Percentiles rank a stretch among this genome's conserved stretches.
Evolutionary conservation across 768 basidiomycete genomes (phyloP).

Genomic region (Austroboletus festivus): DNA sequence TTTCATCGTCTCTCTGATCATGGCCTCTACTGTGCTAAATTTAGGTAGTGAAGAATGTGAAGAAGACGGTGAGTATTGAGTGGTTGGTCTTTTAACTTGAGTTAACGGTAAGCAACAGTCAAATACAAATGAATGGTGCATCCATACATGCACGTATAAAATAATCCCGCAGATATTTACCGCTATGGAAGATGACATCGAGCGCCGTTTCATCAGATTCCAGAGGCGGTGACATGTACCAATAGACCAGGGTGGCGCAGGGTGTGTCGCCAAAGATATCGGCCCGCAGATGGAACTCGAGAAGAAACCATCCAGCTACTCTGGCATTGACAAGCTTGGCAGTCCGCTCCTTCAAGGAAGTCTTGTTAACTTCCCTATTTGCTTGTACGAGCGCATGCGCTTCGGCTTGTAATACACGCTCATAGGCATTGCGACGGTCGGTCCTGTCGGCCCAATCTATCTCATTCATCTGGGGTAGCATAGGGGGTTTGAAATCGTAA

Average conservation of each 20-base stretch:
- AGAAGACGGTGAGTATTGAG: not conserved
- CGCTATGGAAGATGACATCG: not conserved
- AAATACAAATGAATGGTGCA: not conserved
- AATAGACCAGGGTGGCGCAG: not conserved
- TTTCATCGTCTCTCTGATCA: not conserved
- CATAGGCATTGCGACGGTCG: too few species aligned
- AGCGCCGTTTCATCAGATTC: not conserved
- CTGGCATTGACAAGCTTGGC: not conserved
- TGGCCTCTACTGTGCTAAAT: not conserved
- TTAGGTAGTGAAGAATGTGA: not conserved
- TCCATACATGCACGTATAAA: not conserved
- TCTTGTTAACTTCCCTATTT: too few species aligned
- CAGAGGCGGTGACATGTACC: not conserved
- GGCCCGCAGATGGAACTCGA: not conserved
- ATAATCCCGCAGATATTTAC: not conserved
- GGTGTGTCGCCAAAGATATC: not conserved
- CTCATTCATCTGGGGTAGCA: too few species aligned
- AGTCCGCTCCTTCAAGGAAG: too few species aligned
- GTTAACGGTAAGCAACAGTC: not conserved
- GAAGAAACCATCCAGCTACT: not conserved
- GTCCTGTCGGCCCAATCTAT: too few species aligned
- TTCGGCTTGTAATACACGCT: too few species aligned
- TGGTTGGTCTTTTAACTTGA: not conserved
- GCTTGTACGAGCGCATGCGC: too few species aligned
- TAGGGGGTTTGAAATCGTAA: too few species aligned